Conservation (phyloP, 345 rosid genomes). For the Sisymbrium altissimum region DNA sequence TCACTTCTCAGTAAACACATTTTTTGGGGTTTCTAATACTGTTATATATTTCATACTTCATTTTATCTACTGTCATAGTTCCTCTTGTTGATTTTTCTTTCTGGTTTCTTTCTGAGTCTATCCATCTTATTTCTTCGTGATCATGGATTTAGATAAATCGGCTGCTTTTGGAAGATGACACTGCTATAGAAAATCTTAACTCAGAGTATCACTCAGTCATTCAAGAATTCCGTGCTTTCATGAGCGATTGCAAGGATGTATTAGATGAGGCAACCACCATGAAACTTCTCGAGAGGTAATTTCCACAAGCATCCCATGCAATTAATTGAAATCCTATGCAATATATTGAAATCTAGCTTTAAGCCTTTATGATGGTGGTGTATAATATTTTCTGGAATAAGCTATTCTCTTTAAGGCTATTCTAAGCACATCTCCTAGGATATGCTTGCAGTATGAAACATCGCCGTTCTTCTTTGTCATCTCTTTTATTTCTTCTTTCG, state of each 20-base stretch:
- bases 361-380: constrained; percentile 7
- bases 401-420: constrained; percentile 1
- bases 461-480: background rate
- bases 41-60: background rate
- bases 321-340: too few relatives aligned
- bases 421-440: background rate
- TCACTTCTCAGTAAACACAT: constrained; percentile 6
- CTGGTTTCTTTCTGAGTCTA: background rate
- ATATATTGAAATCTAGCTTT: background rate
- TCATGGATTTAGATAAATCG: constrained; percentile 60
- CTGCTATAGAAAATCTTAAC: constrained; percentile 71
- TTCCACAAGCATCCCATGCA: background rate
- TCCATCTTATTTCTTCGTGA: background rate
- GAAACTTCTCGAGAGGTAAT: constrained; percentile 93
- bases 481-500: constrained; percentile 22
- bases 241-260: constrained; percentile 91
- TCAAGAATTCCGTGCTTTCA: constrained; percentile 91
- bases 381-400: constrained; percentile 1
- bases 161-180: constrained; percentile 91
- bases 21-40: background rate
- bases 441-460: background rate
- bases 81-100: background rate
- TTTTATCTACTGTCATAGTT: background rate
- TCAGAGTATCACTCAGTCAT: constrained; percentile 81
- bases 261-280: constrained; percentile 98